Conservation (phyloP, 352 stramenopile species). For the Globisporangium solare region DNA sequence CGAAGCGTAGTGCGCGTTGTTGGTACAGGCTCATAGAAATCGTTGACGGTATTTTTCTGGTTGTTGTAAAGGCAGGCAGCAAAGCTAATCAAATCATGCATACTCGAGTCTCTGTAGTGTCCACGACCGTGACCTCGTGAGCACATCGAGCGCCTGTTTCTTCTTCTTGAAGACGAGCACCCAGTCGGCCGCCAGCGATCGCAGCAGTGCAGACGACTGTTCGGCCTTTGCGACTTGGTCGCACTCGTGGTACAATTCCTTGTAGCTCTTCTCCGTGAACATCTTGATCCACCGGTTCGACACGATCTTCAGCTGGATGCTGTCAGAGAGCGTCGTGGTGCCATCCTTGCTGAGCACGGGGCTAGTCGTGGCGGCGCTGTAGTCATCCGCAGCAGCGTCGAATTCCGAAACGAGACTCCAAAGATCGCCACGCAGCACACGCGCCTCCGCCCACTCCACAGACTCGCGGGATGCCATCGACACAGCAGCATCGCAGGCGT, state of each 20-base stretch:
- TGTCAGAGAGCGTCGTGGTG: conserved; percentile 11
- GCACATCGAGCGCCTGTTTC: conserved; percentile 34
- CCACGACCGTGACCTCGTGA: conserved; percentile 32
- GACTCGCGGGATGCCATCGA: conserved; percentile 24
- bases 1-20: neutral
- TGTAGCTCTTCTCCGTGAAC: conserved; percentile 37
- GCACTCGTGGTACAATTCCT: conserved; percentile 36
- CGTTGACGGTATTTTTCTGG: neutral
- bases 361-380: conserved; percentile 15
- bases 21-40: neutral
- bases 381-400: conserved; percentile 37
- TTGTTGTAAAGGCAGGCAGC: neutral
- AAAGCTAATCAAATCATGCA: conserved; percentile 6
- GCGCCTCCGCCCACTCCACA: conserved; percentile 27
- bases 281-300: conserved; percentile 52
- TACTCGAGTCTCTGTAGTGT: conserved; percentile 41
- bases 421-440: conserved; percentile 46
- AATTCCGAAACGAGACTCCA: conserved; percentile 43
- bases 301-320: conserved; percentile 35
- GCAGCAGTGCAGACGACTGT: conserved; percentile 1
- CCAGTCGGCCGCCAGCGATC: conserved; percentile 29
- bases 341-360: neutral
- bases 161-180: conserved; percentile 37
- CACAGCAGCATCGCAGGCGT: conserved; percentile 42
- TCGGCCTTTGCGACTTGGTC: conserved; percentile 8